Evolutionary conservation across 1,139 yeast species (phyloP).

Genomic region (Dujonia santamariae): DNA sequence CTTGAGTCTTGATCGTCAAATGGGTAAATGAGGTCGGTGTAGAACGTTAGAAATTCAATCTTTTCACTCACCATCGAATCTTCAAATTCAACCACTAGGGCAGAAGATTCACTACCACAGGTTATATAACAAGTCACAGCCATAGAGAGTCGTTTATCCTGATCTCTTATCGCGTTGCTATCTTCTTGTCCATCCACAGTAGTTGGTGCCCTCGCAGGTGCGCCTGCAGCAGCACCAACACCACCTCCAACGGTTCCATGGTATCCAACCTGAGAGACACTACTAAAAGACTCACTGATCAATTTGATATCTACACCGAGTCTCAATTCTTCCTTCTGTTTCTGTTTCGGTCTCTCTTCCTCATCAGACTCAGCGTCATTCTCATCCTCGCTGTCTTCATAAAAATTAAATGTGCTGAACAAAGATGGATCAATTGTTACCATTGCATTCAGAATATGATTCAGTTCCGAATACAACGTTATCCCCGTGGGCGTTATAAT

Average conservation of each 20-base stretch:
- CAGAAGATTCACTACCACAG: constrained; percentile 57
- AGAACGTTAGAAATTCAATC: constrained; percentile 65
- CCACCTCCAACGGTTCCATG: constrained; percentile 5
- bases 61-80: constrained; percentile 67
- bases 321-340: constrained; percentile 20
- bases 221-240: constrained; percentile 12
- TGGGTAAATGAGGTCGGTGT: constrained; percentile 38
- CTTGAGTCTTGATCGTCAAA: constrained; percentile 20
- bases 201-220: constrained; percentile 3
- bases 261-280: constrained; percentile 19
- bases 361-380: constrained; percentile 8
- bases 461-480: constrained; percentile 32
- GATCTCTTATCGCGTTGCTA: neutral
- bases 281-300: constrained; percentile 32
- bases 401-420: constrained; percentile 28
- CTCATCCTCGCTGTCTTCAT: constrained; percentile 11
- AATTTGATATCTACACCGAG: constrained; percentile 39
- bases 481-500: constrained; percentile 32
- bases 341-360: constrained; percentile 6
- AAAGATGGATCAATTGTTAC: constrained; percentile 36
- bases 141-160: constrained; percentile 9
- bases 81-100: constrained; percentile 68
- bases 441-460: constrained; percentile 37
- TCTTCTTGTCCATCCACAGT: neutral
- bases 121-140: constrained; percentile 33